These are phyloP conservation scores for Albifimbria verrucaria DNA, from an alignment of 2,329 filamentous ascomycete genomes.

Conservation along the genomic window DNA sequence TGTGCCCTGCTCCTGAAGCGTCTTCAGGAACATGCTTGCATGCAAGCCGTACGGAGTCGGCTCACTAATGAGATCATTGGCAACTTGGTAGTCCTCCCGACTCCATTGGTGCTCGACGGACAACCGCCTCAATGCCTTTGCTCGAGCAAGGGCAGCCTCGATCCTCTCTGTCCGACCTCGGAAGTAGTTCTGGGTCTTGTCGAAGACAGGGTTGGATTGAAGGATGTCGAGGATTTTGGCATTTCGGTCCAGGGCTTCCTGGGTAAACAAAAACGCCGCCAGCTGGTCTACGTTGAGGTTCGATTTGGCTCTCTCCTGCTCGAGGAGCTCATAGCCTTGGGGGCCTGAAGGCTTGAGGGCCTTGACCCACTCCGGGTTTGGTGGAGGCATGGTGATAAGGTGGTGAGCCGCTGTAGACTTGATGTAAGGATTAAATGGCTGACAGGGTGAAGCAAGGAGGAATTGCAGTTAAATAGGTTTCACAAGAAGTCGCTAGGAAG, in stretches of 20 bases:
- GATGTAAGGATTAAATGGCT: neutral
- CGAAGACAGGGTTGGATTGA: constrained; percentile 65
- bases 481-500: neutral
- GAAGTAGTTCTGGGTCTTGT: constrained; percentile 77
- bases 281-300: constrained; percentile 65
- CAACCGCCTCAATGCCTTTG: constrained; percentile 67
- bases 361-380: constrained; percentile 29
- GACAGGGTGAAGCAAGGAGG: neutral
- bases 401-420: neutral
- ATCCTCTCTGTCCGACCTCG: constrained; percentile 66
- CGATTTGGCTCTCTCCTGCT: constrained; percentile 65
- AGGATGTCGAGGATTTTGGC: constrained; percentile 61
- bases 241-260: constrained; percentile 59
- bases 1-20: constrained; percentile 67
- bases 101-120: constrained; percentile 66
- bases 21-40: constrained; percentile 49
- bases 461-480: neutral
- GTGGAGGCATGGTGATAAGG: constrained; percentile 17
- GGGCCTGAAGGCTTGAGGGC: constrained; percentile 48
- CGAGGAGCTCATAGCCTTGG: constrained; percentile 66
- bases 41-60: constrained; percentile 73
- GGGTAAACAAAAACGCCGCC: constrained; percentile 66
- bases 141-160: constrained; percentile 65
- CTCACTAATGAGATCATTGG: constrained; percentile 69
- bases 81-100: constrained; percentile 58